Base-by-base conservation (phyloP, 371 early-diverging fungal species). In the Gilbertella persicaria region DNA sequence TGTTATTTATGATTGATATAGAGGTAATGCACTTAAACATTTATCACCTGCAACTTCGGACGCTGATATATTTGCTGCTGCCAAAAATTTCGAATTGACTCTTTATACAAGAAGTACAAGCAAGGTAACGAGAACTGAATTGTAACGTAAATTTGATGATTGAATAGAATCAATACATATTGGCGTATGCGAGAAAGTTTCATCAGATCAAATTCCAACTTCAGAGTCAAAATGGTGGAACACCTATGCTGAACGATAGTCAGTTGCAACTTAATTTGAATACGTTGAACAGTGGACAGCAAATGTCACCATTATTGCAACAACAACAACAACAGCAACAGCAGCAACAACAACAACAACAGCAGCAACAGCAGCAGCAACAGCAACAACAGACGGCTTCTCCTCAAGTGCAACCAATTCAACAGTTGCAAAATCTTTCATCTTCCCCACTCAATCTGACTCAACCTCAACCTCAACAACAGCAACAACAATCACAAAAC, bases 21-120 rank as follows among this genome's bases (percentile, higher is more conserved):
- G 77, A n/a, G 71, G 67, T 3, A 68, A 66, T 36, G 71, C 78
- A 17, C 58, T 77, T 39, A 68, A 62, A 25, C 60, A 65, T 33
- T 43, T 77, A 13, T 77, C 78, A 5, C 74, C 74, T 26, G 54
- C 56, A 8, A 77, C 78, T 5, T 33, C 70, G 7, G 74, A 77
- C 14, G 45, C 39, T 25, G 74, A 77, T 48, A 77, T 77, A 35
- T 54, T 70, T 45, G 58, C 66, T 17, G 78, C 74, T 10, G 74
- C 78, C 16, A 64, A 62, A 23, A 73, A 69, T 36, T 77, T 73
- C 58, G 78, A 77, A 35, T 38, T 52, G 12, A 58, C 62, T 2
- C 48, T 77, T 19, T 71, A 67, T 28, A 55, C 55, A 5, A 61
- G 50, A 53, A 71, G 74, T 19, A 62, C 67, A 14, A 69, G 63